Evolutionary conservation across 306 rosid species (phyloP), one percentile per base, ranked within the genome.

Genomic region (Cucumis sativus): DNA sequence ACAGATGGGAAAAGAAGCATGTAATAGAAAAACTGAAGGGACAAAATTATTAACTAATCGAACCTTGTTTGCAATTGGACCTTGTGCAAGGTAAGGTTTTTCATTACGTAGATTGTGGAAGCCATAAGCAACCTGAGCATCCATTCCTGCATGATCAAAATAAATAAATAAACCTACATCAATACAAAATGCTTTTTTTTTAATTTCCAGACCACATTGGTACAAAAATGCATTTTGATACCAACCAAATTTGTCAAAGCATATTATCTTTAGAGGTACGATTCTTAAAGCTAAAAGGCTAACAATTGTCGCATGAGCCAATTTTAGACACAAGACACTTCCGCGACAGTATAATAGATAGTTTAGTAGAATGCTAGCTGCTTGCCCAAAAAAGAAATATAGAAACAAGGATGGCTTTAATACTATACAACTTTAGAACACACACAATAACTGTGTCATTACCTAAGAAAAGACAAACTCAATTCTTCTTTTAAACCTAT

Each of bases 111-210:
- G 82, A 87, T 87, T 91, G 84, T 96, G 98, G 84, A 96, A 96
- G 56, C 99, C 98, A 84, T 96, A 91, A 75, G 99, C 97, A 81
- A 96, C 97, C 83, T 87, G 91, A 68, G 98, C 99, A 84, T 96
- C 99, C 99, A 96, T 96, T 86, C 99, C 99, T 92, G 87, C 72
- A 84, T 82, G 74, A 84, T 11, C 64, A 84, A 77, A 77, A 52
- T 25, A 52, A 66, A 28, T 23, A 37, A 76, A 15, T 40, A 47
- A 61, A 45, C 43, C 17, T 28, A 77, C 68, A 20, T 51, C 5
- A 33, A 73, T 10, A 52, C 28, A 16, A 5, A 33, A 33, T 63
- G 69, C 41, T 6, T 63, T 63, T 65, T 65, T 16, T 65, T 65
- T 65, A 65, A 8, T 65, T 65, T 65, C 14, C 30, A 58, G 30